Conservation (phyloP, 1,284 basidiomycete species). For the Cutaneotrichosporon arboriforme region DNA sequence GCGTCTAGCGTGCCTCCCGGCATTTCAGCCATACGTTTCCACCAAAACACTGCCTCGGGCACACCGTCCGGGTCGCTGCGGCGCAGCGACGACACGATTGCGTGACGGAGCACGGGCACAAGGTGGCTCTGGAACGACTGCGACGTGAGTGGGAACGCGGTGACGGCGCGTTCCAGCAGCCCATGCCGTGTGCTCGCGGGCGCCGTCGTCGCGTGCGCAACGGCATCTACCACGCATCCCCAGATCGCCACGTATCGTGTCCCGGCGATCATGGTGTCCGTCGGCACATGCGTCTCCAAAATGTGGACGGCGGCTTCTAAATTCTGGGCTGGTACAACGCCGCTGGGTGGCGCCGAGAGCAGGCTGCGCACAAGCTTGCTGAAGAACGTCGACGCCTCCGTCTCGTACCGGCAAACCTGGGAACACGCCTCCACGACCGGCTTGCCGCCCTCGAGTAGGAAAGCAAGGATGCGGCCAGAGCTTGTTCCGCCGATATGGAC, state of each 20-base stretch:
- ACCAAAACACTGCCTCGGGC: conserved; percentile 6
- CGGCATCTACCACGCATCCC: background rate
- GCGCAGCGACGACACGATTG: background rate
- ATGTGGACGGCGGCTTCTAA: conserved; percentile 5
- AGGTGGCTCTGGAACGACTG: background rate
- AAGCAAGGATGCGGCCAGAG: conserved; percentile 1
- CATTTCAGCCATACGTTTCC: background rate
- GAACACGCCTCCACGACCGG: background rate
- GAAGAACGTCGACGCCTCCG: background rate
- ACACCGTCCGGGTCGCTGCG: conserved; percentile 1
- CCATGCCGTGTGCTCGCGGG: background rate
- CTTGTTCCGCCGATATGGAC: background rate
- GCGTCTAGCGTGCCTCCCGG: too few species aligned
- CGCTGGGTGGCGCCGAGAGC: background rate
- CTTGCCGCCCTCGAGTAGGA: conserved; percentile 6
- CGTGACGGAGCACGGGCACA: background rate
- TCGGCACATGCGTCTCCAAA: background rate
- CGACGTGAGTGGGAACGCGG: background rate
- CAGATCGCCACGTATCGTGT: background rate
- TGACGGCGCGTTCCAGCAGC: background rate
- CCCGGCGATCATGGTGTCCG: background rate
- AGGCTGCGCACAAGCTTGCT: background rate
- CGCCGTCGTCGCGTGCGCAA: background rate
- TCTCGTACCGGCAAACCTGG: background rate
- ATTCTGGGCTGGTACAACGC: background rate